phyloP scores from a whole-genome alignment of 352 stramenopile genomes.

The Phytophthora tubulina region DNA sequence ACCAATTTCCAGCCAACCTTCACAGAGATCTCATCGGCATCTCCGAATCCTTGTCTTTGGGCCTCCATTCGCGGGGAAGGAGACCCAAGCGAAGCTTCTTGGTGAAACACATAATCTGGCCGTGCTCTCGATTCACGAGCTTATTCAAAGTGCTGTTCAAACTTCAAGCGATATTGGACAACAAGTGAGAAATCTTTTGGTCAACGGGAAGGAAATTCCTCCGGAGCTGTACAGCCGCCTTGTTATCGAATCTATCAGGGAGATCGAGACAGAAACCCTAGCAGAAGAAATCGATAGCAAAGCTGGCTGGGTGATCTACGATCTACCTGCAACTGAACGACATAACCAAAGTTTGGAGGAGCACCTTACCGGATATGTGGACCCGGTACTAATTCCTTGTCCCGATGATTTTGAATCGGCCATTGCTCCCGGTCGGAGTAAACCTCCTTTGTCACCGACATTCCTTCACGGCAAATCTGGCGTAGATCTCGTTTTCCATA shows the following conservation, averaged over 20 bases:
- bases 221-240: conserved; percentile 65
- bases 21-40: conserved; percentile 7
- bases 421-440: conserved; percentile 53
- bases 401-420: conserved; percentile 66
- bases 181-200: conserved; percentile 38
- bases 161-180: conserved; percentile 43
- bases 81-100: conserved; percentile 59
- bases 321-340: conserved; percentile 58
- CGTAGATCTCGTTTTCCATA: conserved; percentile 77
- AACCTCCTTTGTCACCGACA: conserved; percentile 45
- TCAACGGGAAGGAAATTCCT: conserved; percentile 53
- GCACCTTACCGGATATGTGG: conserved; percentile 63
- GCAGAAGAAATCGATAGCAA: conserved; percentile 16
- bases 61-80: conserved; percentile 70
- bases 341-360: conserved; percentile 65
- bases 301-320: conserved; percentile 73
- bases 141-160: conserved; percentile 46
- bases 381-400: conserved; percentile 49
- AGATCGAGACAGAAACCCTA: conserved; percentile 21
- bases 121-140: conserved; percentile 61
- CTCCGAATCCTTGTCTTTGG: conserved; percentile 72
- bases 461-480: conserved; percentile 78
- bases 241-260: conserved; percentile 49
- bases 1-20: neutral
- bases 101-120: conserved; percentile 60